A percentile compares a stretch with the other conserved stretches of the same genome.
phyloP scores from a whole-genome alignment of 306 rosid species.

The Cyamopsis tetragonoloba region DNA sequence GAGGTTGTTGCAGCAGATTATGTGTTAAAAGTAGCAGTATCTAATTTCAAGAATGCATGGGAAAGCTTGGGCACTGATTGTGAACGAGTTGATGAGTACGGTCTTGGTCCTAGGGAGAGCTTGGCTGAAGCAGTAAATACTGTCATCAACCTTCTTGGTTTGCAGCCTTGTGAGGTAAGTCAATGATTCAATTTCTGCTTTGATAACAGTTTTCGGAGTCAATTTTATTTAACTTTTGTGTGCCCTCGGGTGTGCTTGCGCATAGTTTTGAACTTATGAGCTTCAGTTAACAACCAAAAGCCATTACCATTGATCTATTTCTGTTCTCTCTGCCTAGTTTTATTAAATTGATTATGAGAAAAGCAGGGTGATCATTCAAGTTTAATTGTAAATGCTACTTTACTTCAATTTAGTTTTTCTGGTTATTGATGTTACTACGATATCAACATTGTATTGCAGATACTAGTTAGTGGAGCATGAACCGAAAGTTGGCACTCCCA shows the following conservation, averaged over 20 bases:
- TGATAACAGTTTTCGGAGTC: slow-evolving; percentile 9
- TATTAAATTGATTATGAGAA: neutral
- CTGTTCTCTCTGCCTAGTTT: neutral
- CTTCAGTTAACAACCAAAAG: neutral
- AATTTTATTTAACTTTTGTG: neutral
- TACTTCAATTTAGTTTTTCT: neutral
- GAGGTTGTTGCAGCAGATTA: slow-evolving; percentile 92
- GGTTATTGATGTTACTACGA: no score
- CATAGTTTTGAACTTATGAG: neutral
- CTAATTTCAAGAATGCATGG: slow-evolving; percentile 94
- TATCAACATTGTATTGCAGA: neutral
- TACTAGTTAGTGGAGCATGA: neutral
- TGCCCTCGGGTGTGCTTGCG: neutral
- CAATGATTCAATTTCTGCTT: neutral
- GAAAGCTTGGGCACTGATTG: slow-evolving; percentile 74
- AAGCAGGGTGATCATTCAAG: slow-evolving; percentile 11
- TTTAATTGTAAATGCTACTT: slow-evolving; percentile 4
- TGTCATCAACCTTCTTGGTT: slow-evolving; percentile 81
- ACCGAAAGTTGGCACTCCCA: neutral
- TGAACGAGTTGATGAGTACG: slow-evolving; percentile 93
- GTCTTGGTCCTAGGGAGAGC: slow-evolving; percentile 91
- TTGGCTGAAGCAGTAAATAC: slow-evolving; percentile 81
- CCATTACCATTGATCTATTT: neutral
- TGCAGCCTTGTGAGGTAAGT: slow-evolving; percentile 98
- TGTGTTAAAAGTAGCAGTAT: slow-evolving; percentile 72